Conservation (phyloP, 768 basidiomycete genomes). For the Boletus vinaceobasis region DNA sequence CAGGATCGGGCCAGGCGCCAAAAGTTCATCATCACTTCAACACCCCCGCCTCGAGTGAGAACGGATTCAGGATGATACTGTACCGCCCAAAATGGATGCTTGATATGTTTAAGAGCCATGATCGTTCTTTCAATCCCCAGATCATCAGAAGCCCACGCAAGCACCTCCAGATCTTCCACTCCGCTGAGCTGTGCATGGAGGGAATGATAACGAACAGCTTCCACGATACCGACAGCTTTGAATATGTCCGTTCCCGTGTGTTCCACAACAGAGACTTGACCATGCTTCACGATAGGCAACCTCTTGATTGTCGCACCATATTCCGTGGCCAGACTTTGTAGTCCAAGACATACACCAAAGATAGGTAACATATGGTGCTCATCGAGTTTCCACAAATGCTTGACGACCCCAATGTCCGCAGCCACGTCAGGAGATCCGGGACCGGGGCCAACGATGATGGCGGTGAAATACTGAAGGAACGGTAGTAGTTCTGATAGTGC, state of each 20-base stretch:
- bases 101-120: slow-evolving; percentile 68
- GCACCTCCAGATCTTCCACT: slow-evolving; percentile 51
- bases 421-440: slow-evolving; percentile 70
- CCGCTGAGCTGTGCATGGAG: slow-evolving; percentile 55
- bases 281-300: slow-evolving; percentile 71
- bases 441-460: slow-evolving; percentile 73
- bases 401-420: slow-evolving; percentile 65
- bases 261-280: slow-evolving; percentile 62
- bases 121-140: slow-evolving; percentile 64
- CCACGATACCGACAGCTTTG: slow-evolving; percentile 46
- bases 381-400: slow-evolving; percentile 64
- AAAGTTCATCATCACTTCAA: slow-evolving; percentile 69
- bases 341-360: slow-evolving; percentile 81
- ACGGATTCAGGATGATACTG: slow-evolving; percentile 90
- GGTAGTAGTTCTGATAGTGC: slow-evolving; percentile 48
- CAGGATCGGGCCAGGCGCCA: slow-evolving; percentile 66
- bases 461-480: slow-evolving; percentile 59
- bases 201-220: slow-evolving; percentile 79
- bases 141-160: slow-evolving; percentile 73
- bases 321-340: slow-evolving; percentile 71
- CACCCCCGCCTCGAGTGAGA: slow-evolving; percentile 64
- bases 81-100: slow-evolving; percentile 78
- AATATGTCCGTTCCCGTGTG: slow-evolving; percentile 64
- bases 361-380: slow-evolving; percentile 56
- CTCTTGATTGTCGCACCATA: slow-evolving; percentile 60